Base-by-base conservation (phyloP, 129 eudicot genomes). In the Pulicaria dysenterica region DNA sequence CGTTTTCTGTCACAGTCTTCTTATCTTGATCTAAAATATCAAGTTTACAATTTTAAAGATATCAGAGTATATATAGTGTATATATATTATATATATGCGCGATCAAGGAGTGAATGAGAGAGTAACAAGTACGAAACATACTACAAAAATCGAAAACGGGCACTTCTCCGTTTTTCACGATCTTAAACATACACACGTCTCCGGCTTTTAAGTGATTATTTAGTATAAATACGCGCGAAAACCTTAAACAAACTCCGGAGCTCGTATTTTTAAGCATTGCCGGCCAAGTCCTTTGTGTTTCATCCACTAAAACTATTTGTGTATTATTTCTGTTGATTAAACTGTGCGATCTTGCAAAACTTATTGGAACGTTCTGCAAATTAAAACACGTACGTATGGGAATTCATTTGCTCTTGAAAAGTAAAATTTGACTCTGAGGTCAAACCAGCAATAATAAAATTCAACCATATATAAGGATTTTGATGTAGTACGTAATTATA, bases 331-430 rank as follows among this genome's bases (percentile, higher is more conserved):
- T 11, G 46, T 56, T 7, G 39, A 44, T 43, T 59, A 75, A 65
- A 39, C 80, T 73, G 36, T 56, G 66, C 56, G 80, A 66, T 47
- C 73, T 75, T 24, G 80, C 80, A 17, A 75, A 66, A n/a, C n/a
- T 6, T 75, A n/a, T 7, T 8, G 80, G 80, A 45, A 75, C 60
- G 12, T 17, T 0, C 80, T 75, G 73, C 80, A 65, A 75, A 42
- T 19, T 11, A 7, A n/a, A n/a, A n/a, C n/a, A 24, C 31, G 1
- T 24, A 2, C 31, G 58, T 53, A 14, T 53, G 14, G 4, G 10
- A n/a, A n/a, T 8, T 6, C 6, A 14, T 15, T 31, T 12, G 14
- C 42, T 24, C 31, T 24, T 24, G 2, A 24, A 24, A 24, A 24
- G 31, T 24, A 24, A 24, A 24, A 24, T 24, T 24, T 24, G 31